Base-by-base conservation (phyloP, 257 asterid species). In the Scutellaria galericulata region DNA sequence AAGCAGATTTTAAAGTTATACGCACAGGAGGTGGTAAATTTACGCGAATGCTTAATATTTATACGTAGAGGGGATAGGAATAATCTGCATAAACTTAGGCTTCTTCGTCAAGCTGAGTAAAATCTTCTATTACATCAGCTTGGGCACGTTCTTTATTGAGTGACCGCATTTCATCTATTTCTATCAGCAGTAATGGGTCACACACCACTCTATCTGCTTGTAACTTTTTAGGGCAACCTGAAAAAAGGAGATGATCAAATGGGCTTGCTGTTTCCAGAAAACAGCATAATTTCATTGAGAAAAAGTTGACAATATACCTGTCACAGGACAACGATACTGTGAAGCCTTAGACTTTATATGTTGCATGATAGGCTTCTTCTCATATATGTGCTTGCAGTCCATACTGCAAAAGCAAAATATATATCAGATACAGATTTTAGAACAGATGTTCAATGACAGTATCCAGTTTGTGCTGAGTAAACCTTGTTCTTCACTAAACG, bases 311-410 rank as follows among this genome's bases (percentile, higher is more conserved):
- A 22, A 7, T 15, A 61, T 74, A 95, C 99, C 99, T 83, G 99
- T 81, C 66, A 84, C 86, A 37, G 95, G 98, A 75, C 98, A 93
- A 40, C 68, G 72, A n/a, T 87, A 83, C 22, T 57, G 74, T 58
- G 62, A 24, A 66, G 3, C 74, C 74, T 75, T 83, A 70, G 88
- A 77, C 79, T 9, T 83, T 61, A 95, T 78, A 73, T 87, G 80
- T 46, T 70, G 88, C 86, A 83, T 71, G 73, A 95, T 81, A 66
- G 87, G 76, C 37, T 73, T 51, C 83, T 86, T 90, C 70, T 90
- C 98, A 72, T 86, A 95, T 66, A 92, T 78, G 81, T 95, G 99
- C 88, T 95, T 95, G 96, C 99, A 92, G 75, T 92, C 96, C 90
- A 77, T 61, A 72, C 99, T 94, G 83, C 64, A 46, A 77, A 62